Base-by-base conservation (phyloP, 257 asterid species). In the Fraxinus quadrangulata region DNA sequence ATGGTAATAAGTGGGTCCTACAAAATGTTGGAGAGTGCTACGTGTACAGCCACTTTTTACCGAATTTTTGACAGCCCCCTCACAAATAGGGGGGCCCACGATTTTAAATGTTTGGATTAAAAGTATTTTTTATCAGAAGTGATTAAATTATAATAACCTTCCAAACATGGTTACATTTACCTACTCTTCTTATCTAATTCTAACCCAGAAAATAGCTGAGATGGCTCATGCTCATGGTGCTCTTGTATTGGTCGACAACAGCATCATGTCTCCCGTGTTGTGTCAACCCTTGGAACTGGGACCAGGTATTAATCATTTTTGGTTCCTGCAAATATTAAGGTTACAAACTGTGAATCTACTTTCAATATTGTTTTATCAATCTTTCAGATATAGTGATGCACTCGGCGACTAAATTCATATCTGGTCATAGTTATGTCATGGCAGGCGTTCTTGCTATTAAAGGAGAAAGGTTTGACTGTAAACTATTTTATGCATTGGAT, bases 231-330 rank as follows among this genome's bases (percentile, higher is more conserved):
- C 92, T 77, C 87, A 84, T 11, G 96, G 96, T 3, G 97, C 98
- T 73, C 93, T 90, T 34, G 89, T 95, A 61, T 79, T 95, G 93
- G 98, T 95, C 74, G 99, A 95, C 83, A 95, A 95, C 83, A 95
- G 97, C 91, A 93, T 95, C 81, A 91, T 95, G 99, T 95, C 99
- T 67, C 91, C 96, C 13, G 98, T 93, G 34, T 75, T 95, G 65
- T 95, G 87, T 84, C 93, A 61, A 71, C 98, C 99, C 26, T 83
- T 95, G 85, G 94, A 90, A 81, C 96, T 93, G 36, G 99, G 99
- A 82, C 98, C 98, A 61, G 99, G 98, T 93, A 85, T 75, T 14
- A 70, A 74, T 67, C 9, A n/a, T 12, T 39, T 34, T 13, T 65
- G 19, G 31, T 59, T 79, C 59, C 37, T 0, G 66, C 39, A 30